Base-by-base conservation (phyloP, 2,329 filamentous ascomycete species). In the Diaporthe velutina region DNA sequence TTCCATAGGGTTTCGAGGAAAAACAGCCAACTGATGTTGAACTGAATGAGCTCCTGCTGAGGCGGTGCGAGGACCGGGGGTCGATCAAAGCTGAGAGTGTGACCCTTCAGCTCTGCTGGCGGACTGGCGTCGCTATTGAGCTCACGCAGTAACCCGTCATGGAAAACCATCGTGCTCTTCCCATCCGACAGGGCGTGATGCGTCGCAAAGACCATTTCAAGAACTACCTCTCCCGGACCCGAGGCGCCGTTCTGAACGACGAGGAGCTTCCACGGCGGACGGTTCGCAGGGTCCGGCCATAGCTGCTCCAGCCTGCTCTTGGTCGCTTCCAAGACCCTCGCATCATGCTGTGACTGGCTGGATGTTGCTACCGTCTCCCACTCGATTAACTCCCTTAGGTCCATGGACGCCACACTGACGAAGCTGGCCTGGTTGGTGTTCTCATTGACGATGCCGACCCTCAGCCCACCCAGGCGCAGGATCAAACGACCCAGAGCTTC, bases 161-260 rank as follows among this genome's bases (percentile, higher is more conserved):
- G 90, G 76, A 92, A 90, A 2, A 84, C 78, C 38, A 82, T 80
- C 0, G 85, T 86, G 76, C 86, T 86, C 17, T 84, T 82, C 1
- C 90, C 90, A 76, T 91, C 90, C 33, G 84, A 84, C 25, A 91
- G 81, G 0, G 85, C 83, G 77, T 91, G 90, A 75, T 91, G 90
- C 45, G 83, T 88, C 7, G 84, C 82, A 76, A 90, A 89, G 8
- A 86, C 76, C 17, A 89, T 75, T 66, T 90, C 85, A 38, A 81
- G 55, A 45, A 85, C 77, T 8, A 81, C 38, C 3, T 77, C 57
- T 6, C 75, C 71, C 1, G 78, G 58, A 5, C 74, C 40, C 19
- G 67, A 22, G 12, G 66, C 64, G 8, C 79, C 74, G n/a, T 74
- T 52, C 42, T 76, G 75, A 30, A 86, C 78, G 57, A 88, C 82